Percentiles rank a stretch among this genome's conserved stretches.
Conservation (phyloP, 306 rosid species). For the Begonia fuchsioides region DNA sequence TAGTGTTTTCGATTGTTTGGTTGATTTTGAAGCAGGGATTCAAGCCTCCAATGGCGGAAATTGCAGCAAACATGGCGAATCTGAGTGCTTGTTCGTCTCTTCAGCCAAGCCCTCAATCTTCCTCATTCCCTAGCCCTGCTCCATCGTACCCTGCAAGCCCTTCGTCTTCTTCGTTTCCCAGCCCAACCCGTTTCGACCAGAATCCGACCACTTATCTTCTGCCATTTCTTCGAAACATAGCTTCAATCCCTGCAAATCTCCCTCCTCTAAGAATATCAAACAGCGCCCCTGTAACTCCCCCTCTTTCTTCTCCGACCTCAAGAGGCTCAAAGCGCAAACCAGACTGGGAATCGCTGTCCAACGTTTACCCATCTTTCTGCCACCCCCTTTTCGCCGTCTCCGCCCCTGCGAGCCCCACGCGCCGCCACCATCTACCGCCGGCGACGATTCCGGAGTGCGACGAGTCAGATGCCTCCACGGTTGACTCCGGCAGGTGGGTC, state of each 20-base stretch:
- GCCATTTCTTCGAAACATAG: conserved; percentile 67
- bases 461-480: conserved; percentile 87
- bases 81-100: conserved; percentile 71
- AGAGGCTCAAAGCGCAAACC: conserved; percentile 73
- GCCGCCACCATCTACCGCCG: conserved; percentile 48
- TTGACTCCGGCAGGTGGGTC: conserved; percentile 87
- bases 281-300: conserved; percentile 93
- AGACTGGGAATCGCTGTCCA: conserved; percentile 48
- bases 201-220: conserved; percentile 79
- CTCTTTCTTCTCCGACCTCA: conserved; percentile 81
- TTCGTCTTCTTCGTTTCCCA: conserved; percentile 74
- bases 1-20: background rate
- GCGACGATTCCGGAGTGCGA: conserved; percentile 92
- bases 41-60: conserved; percentile 47
- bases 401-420: conserved; percentile 85
- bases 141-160: conserved; percentile 95
- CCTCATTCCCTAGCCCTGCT: conserved; percentile 75
- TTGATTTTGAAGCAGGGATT: conserved; percentile 39
- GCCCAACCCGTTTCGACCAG: conserved; percentile 65
- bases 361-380: conserved; percentile 43
- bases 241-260: conserved; percentile 68
- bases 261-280: conserved; percentile 83
- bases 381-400: conserved; percentile 75
- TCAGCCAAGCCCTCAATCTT: conserved; percentile 87
- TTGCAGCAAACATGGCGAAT: conserved; percentile 51